These are phyloP conservation scores for Kondoa malvinella DNA, from an alignment of 768 basidiomycete species.

Conservation along the genomic window DNA sequence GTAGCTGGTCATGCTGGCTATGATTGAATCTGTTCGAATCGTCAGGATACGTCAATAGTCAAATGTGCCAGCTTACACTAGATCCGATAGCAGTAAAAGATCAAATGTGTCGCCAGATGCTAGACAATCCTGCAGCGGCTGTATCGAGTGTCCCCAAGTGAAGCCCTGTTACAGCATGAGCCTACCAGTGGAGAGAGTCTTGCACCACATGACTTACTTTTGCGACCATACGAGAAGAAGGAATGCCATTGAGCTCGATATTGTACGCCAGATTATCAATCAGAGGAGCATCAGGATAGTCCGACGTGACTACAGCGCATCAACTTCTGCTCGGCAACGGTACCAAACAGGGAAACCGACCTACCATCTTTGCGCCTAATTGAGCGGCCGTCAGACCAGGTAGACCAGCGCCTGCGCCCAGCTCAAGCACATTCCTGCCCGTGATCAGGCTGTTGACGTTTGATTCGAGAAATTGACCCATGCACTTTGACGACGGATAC, in stretches of 20 bases:
- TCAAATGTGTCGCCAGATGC: conserved; percentile 41
- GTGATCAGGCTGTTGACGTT: conserved; percentile 26
- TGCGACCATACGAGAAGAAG: not conserved
- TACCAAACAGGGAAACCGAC: conserved; percentile 15
- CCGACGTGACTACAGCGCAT: conserved; percentile 55
- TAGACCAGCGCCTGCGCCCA: conserved; percentile 83
- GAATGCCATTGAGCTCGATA: conserved; percentile 42
- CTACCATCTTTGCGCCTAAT: conserved; percentile 54
- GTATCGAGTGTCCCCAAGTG: conserved; percentile 54
- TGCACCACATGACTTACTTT: conserved; percentile 21
- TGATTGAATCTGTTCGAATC: conserved; percentile 15
- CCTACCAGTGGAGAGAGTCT: conserved; percentile 27
- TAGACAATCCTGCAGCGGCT: conserved; percentile 36
- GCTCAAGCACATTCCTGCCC: conserved; percentile 50
- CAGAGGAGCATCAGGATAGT: conserved; percentile 69
- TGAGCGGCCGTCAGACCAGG: conserved; percentile 61
- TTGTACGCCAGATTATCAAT: conserved; percentile 61
- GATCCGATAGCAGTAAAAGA: conserved; percentile 72
- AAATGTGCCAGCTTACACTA: conserved; percentile 36
- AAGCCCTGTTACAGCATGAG: conserved; percentile 46
- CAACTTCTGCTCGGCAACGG: not conserved
- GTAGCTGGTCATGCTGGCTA: conserved; percentile 60
- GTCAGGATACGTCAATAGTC: not conserved
- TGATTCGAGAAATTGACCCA: conserved; percentile 28
- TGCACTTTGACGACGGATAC: conserved; percentile 28